Percentiles rank a stretch among this genome's conserved stretches.
These are phyloP conservation scores for Eurotiales sp. DNA, from an alignment of 2,329 filamentous ascomycete species.

Conservation along the genomic window DNA sequence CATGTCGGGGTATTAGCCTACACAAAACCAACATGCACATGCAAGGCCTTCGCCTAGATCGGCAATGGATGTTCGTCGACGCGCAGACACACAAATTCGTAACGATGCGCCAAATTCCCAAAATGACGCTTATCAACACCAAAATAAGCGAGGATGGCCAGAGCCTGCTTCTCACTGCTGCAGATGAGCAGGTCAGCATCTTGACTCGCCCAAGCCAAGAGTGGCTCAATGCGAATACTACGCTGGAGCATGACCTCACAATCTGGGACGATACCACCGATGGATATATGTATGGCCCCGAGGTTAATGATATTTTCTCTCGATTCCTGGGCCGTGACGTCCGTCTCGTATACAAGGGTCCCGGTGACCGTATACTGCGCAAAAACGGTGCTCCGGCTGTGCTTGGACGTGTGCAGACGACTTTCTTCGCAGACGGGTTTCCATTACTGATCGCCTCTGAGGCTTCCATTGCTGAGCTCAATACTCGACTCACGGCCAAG, in stretches of 20 bases:
- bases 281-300: conserved; percentile 50
- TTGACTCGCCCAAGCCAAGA: conserved; percentile 52
- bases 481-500: conserved; percentile 44
- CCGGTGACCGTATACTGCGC: conserved; percentile 51
- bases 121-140: conserved; percentile 62
- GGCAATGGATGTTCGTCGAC: conserved; percentile 64
- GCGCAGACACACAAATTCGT: conserved; percentile 53
- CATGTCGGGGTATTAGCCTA: conserved; percentile 59
- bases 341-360: conserved; percentile 60
- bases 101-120: conserved; percentile 58
- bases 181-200: conserved; percentile 44
- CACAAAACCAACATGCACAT: conserved; percentile 49
- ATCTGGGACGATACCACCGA: conserved; percentile 61
- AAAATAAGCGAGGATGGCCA: conserved; percentile 43
- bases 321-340: conserved; percentile 55
- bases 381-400: conserved; percentile 54
- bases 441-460: conserved; percentile 55
- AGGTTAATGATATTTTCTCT: conserved; percentile 53
- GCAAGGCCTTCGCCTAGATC: conserved; percentile 59
- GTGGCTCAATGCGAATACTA: conserved; percentile 55
- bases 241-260: conserved; percentile 45
- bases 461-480: conserved; percentile 56
- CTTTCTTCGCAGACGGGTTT: conserved; percentile 59
- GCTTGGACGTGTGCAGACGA: conserved; percentile 53
- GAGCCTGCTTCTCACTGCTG: conserved; percentile 33